Conservation (phyloP, 2,329 filamentous ascomycete species). For the Allantophomopsis lycopodina region DNA sequence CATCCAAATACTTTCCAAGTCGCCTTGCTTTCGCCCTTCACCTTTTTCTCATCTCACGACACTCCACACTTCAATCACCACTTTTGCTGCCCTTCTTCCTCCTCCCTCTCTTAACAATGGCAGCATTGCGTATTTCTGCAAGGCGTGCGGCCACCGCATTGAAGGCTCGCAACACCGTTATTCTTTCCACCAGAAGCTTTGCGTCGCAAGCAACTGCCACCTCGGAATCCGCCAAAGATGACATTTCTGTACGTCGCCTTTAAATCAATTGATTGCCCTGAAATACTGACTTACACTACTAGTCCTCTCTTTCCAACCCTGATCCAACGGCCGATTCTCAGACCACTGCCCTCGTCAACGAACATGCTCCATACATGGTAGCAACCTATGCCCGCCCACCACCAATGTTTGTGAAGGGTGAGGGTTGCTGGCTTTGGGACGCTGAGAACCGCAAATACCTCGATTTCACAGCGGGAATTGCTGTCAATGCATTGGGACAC, state of each 20-base stretch:
- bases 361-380: conserved; percentile 81
- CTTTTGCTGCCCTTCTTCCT: too few relatives aligned
- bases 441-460: conserved; percentile 80
- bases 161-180: conserved; percentile 10
- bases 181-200: conserved; percentile 10
- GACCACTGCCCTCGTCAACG: conserved; percentile 60
- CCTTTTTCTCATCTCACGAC: too few relatives aligned
- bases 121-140: conserved; percentile 8
- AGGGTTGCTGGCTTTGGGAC: conserved; percentile 84
- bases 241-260: conserved; percentile 19
- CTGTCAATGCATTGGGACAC: conserved; percentile 86
- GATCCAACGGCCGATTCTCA: conserved; percentile 63
- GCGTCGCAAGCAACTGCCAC: conserved; percentile 19
- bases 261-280: not conserved
- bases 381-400: conserved; percentile 85
- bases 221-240: conserved; percentile 19
- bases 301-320: conserved; percentile 41
- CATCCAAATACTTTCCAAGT: too few relatives aligned
- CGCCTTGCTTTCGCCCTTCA: too few relatives aligned
- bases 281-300: conserved; percentile 4
- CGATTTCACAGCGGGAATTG: conserved; percentile 92
- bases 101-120: not conserved
- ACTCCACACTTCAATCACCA: too few relatives aligned
- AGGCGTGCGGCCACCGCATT: conserved; percentile 13
- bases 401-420: conserved; percentile 78